Conservation (phyloP, 176 grass and related monocot species). For the Otatea glauca region DNA sequence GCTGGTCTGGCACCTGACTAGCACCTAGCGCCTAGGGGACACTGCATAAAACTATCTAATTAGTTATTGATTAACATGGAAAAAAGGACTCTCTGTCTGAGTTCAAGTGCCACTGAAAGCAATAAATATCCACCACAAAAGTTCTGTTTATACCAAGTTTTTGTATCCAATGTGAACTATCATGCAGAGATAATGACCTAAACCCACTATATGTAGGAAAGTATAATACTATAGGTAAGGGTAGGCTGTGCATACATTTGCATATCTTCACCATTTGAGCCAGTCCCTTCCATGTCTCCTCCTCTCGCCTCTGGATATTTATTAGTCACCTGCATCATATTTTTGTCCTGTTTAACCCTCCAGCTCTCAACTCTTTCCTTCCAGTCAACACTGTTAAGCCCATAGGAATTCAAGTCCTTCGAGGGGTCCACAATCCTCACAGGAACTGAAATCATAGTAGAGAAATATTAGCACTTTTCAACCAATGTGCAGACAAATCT, state of each 20-base stretch:
- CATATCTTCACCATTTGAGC: constrained; percentile 98
- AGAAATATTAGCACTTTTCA: constrained; percentile 33
- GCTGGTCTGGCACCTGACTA: too few species aligned
- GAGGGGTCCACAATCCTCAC: constrained; percentile 99
- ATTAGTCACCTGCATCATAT: constrained; percentile 83
- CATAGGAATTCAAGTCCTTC: constrained; percentile 98
- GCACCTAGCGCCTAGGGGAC: too few species aligned
- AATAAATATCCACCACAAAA: background rate
- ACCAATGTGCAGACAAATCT: constrained; percentile 12
- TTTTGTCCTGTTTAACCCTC: constrained; percentile 98
- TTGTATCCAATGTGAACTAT: background rate
- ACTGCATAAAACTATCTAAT: background rate
- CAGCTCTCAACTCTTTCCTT: constrained; percentile 99
- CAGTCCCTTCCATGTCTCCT: constrained; percentile 95
- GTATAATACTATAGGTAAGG: constrained; percentile 1
- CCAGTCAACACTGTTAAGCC: constrained; percentile 93
- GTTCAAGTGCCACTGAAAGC: background rate
- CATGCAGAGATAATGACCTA: constrained; percentile 29
- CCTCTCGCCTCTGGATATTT: constrained; percentile 91
- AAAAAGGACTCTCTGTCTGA: background rate
- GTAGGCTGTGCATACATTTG: constrained; percentile 70
- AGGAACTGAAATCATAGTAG: constrained; percentile 75
- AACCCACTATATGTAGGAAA: background rate
- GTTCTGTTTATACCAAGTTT: background rate
- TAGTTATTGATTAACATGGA: constrained; percentile 20